phyloP scores from a whole-genome alignment of 768 basidiomycete genomes.

The Mycena kentingensis region DNA sequence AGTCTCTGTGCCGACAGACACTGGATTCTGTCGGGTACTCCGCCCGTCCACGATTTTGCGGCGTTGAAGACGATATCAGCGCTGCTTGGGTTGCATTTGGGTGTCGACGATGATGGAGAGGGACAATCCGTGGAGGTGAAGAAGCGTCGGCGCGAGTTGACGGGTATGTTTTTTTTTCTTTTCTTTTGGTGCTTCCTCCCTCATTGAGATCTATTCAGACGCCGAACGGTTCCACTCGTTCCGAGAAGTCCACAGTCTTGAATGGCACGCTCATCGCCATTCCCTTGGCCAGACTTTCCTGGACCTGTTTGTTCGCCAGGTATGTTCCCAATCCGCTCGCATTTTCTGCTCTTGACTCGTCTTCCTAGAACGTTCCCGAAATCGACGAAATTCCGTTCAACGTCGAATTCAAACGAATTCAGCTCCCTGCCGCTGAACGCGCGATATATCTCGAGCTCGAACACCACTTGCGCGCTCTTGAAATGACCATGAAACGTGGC shows the following conservation, averaged over 20 bases:
- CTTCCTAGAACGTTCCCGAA: conserved; percentile 83
- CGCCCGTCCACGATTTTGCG: conserved; percentile 88
- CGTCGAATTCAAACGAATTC: conserved; percentile 60
- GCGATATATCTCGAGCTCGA: conserved; percentile 95
- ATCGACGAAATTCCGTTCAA: conserved; percentile 92
- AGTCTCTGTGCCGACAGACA: conserved; percentile 74
- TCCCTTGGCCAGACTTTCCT: conserved; percentile 80
- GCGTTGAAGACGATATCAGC: conserved; percentile 89
- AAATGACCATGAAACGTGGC: conserved; percentile 74
- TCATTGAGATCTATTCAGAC: conserved; percentile 48
- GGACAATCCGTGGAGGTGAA: conserved; percentile 74
- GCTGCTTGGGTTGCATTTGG: conserved; percentile 87
- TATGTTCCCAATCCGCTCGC: conserved; percentile 33
- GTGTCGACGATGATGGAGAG: conserved; percentile 87
- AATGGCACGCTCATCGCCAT: conserved; percentile 92
- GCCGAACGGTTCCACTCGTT: conserved; percentile 96
- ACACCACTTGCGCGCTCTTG: conserved; percentile 87
- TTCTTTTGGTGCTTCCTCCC: conserved; percentile 12
- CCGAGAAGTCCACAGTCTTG: conserved; percentile 87
- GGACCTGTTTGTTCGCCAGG: conserved; percentile 83
- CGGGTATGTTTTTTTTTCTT: conserved; percentile 50
- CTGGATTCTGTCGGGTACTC: conserved; percentile 97
- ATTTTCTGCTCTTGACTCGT: conserved; percentile 11
- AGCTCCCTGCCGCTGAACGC: conserved; percentile 88
- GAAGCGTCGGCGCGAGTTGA: conserved; percentile 81